Conservation (phyloP, 495 filamentous ascomycete genomes). For the Penicillium coprophilum region DNA sequence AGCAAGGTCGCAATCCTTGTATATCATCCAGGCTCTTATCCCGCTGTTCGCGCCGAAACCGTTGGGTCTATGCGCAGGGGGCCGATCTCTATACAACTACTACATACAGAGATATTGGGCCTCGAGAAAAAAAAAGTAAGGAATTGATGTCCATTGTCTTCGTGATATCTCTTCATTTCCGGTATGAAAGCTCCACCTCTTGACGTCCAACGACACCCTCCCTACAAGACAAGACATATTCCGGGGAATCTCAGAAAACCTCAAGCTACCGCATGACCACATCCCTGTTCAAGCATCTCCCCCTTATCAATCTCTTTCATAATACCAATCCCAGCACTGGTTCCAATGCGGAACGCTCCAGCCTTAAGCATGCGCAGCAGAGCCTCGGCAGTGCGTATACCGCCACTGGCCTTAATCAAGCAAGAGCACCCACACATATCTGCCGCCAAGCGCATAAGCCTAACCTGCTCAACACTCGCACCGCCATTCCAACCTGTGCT, state of each 20-base stretch:
- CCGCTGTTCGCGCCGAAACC: not conserved
- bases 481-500: constrained; percentile 68
- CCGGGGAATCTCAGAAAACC: not conserved
- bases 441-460: constrained; percentile 53
- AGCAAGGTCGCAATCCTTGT: constrained; percentile 1
- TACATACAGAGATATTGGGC: not conserved
- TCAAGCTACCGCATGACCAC: constrained; percentile 22
- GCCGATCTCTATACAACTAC: not conserved
- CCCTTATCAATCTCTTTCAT: constrained; percentile 47
- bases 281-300: constrained; percentile 24
- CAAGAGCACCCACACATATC: constrained; percentile 41
- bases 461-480: constrained; percentile 55
- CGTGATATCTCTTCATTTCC: not conserved
- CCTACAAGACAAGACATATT: not conserved
- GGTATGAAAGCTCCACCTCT: not conserved
- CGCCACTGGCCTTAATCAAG: constrained; percentile 67
- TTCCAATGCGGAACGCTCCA: constrained; percentile 64
- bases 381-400: constrained; percentile 54
- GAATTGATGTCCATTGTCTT: not conserved
- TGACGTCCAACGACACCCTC: not conserved
- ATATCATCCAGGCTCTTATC: not conserved
- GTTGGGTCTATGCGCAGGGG: not conserved
- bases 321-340: constrained; percentile 59
- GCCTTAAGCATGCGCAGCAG: constrained; percentile 59
- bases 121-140: not conserved